Base-by-base conservation (phyloP, 1,284 basidiomycete genomes). In the Cystobasidiaceae sp. region DNA sequence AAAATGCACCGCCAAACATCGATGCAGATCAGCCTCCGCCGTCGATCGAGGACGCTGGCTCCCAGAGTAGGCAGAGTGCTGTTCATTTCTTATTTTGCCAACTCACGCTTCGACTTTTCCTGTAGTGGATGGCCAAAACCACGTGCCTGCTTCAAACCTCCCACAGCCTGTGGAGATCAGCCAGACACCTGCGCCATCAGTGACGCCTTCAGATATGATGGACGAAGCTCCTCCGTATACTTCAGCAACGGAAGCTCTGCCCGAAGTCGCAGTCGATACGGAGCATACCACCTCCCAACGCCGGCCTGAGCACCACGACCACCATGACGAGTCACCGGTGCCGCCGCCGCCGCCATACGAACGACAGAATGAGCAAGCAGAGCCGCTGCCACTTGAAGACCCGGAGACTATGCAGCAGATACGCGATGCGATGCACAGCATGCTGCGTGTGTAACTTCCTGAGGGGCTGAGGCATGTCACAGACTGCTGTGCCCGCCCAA, bases 151-250 rank as follows among this genome's bases (percentile, higher is more conserved):
- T 6, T 33, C 21, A 4, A 27, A 8, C 32, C 27, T 28, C 13
- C 43, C 28, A 13, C 41, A 56, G 23, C 46, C 39, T 9, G 30
- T 55, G 4, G 28, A 30, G 21, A 43, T 33, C 27, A 17, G 19
- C 23, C 17, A 23, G 5, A 32, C 32, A 2, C 44, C 30, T 19
- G 19, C 41, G 27, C 33, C 27, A 23, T 15, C 43, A 52, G 13
- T 28, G 34, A 11, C 19, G 13, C 21, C 33, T 15, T 9, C 51
- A 15, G 51, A 55, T 15, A 19, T 30, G 6, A 43, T 44, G 30
- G 61, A 64, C 13, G 61, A 64, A 46, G 61, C 52, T 13, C 61
- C 61, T 1, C 61, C 61, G 8, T 64, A 64, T 28, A 54, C 49
- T 15, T 54, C 45, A n/a, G 23, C 39, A 11, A 64, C 61, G 2